Evolutionary conservation across 1,284 basidiomycete genomes (phyloP), one percentile per base, ranked within the genome.

Genomic region (Neolentinus lepideus): DNA sequence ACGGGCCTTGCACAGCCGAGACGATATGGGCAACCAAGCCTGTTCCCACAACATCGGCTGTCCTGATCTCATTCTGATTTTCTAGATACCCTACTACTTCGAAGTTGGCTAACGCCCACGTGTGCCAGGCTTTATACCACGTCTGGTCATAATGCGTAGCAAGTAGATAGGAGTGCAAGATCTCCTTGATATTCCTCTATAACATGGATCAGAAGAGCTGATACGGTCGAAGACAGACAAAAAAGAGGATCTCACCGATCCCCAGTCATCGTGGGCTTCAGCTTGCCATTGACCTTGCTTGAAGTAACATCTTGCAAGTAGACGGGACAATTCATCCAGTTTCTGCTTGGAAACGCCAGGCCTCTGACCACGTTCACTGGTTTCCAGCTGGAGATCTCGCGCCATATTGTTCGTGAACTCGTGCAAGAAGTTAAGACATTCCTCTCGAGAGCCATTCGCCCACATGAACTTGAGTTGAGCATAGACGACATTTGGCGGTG

Each of bases 101-200:
- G 62, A 97, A 97, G 69, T 98, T 98, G 11, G 94, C 90, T 57
- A 99, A 75, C 4, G 97, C 96, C 94, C 95, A 99, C 0, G 94
- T 95, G 69, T 99, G 96, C 96, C 96, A 98, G 16, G 96, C 97
- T 71, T 98, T 98, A 73, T 98, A 98, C 96, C 96, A 99, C 35
- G 80, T 80, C 4, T 89, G 83, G 69, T 99, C 97, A 60, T 94
- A 92, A 66, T 93, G 89, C 1, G 96, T 98, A 0, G 97, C 92
- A 35, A 90, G 77, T 54, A 84, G 79, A 71, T 97, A 99, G 26
- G 92, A 88, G 60, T 88, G 81, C 10, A 98, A 73, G 56, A 97
- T 93, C 45, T 89, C 87, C 46, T 85, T 81, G 27, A 91, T 84
- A 59, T 92, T 88, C 57, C 85, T 76, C 89, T 93, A n/a, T n/a